Evolutionary conservation across 2,329 filamentous ascomycete genomes (phyloP), one percentile per base, ranked within the genome.

Genomic region (Pseudopyrenochaeta lycopersici): DNA sequence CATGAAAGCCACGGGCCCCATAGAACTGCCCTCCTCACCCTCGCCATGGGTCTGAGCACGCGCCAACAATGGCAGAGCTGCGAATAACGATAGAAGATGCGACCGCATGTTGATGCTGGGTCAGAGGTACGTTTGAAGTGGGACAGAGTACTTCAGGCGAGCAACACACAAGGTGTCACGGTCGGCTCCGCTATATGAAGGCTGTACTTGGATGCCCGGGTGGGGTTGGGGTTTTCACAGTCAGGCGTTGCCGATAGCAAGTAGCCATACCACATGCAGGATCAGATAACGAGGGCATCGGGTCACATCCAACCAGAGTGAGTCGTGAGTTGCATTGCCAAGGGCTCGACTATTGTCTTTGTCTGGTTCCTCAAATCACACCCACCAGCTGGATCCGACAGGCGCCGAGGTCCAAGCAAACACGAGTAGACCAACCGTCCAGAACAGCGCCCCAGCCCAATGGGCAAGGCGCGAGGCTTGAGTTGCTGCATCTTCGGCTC

Each of bases 1-100:
- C 71, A 87, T 76, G 66, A 88, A 86, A 9, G 82, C 83, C 17
- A 84, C 84, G 7, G 84, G 84, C 10, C 84, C 85, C 81, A 84
- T 84, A 7, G 31, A 49, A 5, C 23, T 52, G n/a, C 68, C 70
- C 38, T 68, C 65, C 36, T 58, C 67, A n/a, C 62, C 66, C n/a
- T 62, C 58, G 23, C 68, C 67, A 59, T 71, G 67, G 18, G 56
- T 60, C 31, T 68, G 62, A 7, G 60, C 64, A 29, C n/a, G 35
- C n/a, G 30, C 55, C 32, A 52, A 27, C 7, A 17, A 15, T 18
- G 46, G 48, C 17, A 53, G 35, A 32, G 29, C 38, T 15, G 41
- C 38, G 4, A 61, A 23, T 5, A 54, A 11, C 31, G 49, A 23
- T 1, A 58, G 18, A 12, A 36, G 4, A 18, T 18, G 14, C 23